Base-by-base conservation (phyloP, 1,284 basidiomycete species). In the Volvariella volvacea region DNA sequence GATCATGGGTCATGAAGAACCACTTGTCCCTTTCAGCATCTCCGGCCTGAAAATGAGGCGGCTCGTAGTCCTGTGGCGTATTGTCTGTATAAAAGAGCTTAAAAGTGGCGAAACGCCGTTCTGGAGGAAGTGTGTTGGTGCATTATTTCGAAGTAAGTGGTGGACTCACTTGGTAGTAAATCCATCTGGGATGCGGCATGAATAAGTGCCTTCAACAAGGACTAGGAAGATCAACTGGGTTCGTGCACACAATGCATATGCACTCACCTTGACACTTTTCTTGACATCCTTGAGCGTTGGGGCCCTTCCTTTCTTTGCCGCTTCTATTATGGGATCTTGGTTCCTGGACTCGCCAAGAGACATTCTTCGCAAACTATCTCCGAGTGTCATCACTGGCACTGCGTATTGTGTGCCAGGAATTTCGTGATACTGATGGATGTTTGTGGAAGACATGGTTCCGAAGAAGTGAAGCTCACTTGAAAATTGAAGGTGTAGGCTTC, bases 401-500 rank as follows among this genome's bases (percentile, higher is more conserved):
- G 68, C 57, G 2, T 63, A 57, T 33, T 75, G 61, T 6, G 73
- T 78, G 19, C 79, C 84, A 12, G 78, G 71, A 14, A 83, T 57
- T 25, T 65, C 70, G 53, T 77, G 69, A 56, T 86, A 86, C 82
- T 86, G 47, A n/a, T n/a, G 12, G 21, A 37, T 6, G 25, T 12
- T 28, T 12, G 6, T 12, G 12, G 6, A 6, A 28, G 6, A 31
- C 14, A 20, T 36, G 15, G 34, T 36, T 20, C 8, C 34, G 6
- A 6, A 7, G 6, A 6, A 7, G n/a, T 6, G 19, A 6, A 7
- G 28, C 49, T 19, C 7, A 83, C 87, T 53, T 78, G 74, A 55
- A 89, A 86, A 55, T 87, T 83, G 64, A 89, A 89, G 0, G 85
- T 88, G 54, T 89, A 89, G 22, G 87, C 80, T 57, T 89, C 86